Conservation (phyloP, 75 land plant genomes). For the Cupressus sempervirens region DNA sequence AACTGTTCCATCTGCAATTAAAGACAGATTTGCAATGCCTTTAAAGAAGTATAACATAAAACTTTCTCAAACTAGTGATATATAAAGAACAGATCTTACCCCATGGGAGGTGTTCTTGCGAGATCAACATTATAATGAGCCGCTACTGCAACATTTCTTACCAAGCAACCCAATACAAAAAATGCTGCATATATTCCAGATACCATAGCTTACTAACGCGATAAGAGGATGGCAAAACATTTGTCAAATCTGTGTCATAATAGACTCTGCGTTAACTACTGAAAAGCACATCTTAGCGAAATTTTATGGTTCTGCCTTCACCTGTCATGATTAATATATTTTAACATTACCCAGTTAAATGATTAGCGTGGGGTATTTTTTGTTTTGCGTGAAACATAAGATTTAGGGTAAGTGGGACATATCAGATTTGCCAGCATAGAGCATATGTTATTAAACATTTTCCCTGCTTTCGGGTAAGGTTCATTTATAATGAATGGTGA, state of each 20-base stretch:
- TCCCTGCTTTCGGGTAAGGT: too few species aligned
- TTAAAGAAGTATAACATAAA: neutral
- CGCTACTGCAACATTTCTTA: neutral
- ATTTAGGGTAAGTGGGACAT: too few species aligned
- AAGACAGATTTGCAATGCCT: neutral
- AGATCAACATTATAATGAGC: neutral
- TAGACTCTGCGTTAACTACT: too few species aligned
- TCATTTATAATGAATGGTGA: too few species aligned
- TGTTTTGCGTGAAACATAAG: too few species aligned
- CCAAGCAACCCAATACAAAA: conserved; percentile 2
- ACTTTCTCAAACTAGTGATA: neutral
- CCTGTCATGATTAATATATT: too few species aligned
- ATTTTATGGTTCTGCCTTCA: too few species aligned
- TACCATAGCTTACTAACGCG: neutral
- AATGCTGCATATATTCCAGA: neutral
- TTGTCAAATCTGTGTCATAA: neutral
- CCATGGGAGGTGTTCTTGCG: conserved; percentile 8
- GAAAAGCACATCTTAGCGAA: too few species aligned
- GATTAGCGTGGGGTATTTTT: too few species aligned
- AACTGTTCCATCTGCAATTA: conserved; percentile 77
- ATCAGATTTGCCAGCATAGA: too few species aligned
- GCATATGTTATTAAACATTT: too few species aligned
- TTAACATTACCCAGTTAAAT: too few species aligned
- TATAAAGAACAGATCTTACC: neutral
- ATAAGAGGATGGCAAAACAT: neutral